Percentiles rank a stretch among this genome's conserved stretches.
Conservation (phyloP, 768 basidiomycete species). For the Sarcodon sp. region DNA sequence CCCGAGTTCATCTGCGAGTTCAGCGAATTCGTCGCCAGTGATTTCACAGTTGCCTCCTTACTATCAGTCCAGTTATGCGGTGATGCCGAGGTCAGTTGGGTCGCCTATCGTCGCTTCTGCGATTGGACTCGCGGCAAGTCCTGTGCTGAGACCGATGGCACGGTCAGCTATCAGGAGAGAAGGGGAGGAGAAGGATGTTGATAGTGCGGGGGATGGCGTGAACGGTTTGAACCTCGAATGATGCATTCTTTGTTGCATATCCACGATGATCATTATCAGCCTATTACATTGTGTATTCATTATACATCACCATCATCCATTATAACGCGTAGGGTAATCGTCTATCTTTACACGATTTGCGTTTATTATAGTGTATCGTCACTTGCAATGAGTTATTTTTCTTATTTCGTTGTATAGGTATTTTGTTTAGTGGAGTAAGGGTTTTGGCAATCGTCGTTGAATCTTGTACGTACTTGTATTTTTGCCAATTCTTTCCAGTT, state of each 20-base stretch:
- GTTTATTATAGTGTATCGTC: background rate
- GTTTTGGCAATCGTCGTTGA: no score
- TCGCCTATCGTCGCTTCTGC: slow-evolving; percentile 51
- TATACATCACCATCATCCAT: background rate
- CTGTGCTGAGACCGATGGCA: slow-evolving; percentile 58
- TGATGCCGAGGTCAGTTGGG: slow-evolving; percentile 24
- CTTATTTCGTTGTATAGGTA: no score
- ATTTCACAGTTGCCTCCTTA: slow-evolving; percentile 32
- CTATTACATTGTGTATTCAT: background rate
- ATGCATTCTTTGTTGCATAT: background rate
- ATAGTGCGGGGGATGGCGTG: slow-evolving; percentile 72
- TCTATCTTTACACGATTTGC: slow-evolving; percentile 4
- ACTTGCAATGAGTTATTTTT: no score
- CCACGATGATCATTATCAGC: background rate
- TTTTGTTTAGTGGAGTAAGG: no score
- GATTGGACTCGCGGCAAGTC: slow-evolving; percentile 54
- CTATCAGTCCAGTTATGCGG: slow-evolving; percentile 16
- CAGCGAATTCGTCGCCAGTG: slow-evolving; percentile 65
- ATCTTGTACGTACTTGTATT: no score
- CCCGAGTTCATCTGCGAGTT: slow-evolving; percentile 46
- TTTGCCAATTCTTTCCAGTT: no score
- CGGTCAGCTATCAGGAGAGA: slow-evolving; percentile 24
- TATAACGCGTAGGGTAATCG: background rate
- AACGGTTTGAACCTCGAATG: slow-evolving; percentile 37
- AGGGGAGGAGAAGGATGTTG: slow-evolving; percentile 47